Evolutionary conservation across 164 flowering plant genomes (phyloP), one percentile per base, ranked within the genome.

Genomic region (Houttuynia cordata): DNA sequence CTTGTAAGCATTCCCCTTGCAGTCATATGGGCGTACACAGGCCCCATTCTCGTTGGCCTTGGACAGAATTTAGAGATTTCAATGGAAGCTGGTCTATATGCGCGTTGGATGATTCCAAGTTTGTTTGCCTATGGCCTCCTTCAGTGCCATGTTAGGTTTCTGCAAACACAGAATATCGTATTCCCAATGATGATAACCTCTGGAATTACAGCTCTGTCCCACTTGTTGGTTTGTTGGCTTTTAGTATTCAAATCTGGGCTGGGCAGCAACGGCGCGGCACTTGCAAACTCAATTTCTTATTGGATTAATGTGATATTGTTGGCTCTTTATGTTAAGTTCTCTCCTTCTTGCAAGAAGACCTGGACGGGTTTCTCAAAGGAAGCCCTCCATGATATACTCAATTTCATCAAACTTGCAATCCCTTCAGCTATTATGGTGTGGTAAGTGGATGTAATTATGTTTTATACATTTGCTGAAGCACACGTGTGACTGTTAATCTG

Each of bases 31-130:
- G 49, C 23, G 13, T 42, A 59, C 47, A 59, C 71, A 0, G 60
- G 58, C 20, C 24, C 22, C 45, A 58, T 68, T 37, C 71, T 68
- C n/a, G 1, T 59, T 13, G 30, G 23, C 49, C 4, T 59, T 25
- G 67, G 71, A 14, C 71, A 68, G 49, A 63, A 68, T n/a, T 53
- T 54, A 59, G 71, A 63, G 42, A 63, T 68, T 25, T 59, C 71
- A 20, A 19, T 5, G 21, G 63, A 37, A 55, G 67, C 71, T 17
- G 71, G 64, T 25, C 19, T 20, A 17, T 68, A 68, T 45, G 67
- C 67, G 24, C 62, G 67, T 24, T 68, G 58, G 60, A 63, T 68
- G 71, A 68, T 59, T 23, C 71, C 71, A 3, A 10, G 56, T 54
- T 8, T 63, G 25, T 68, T 68, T 54, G 66, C 67, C 20, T 68